phyloP scores from a whole-genome alignment of 257 asterid species.

The Avicennia marina region DNA sequence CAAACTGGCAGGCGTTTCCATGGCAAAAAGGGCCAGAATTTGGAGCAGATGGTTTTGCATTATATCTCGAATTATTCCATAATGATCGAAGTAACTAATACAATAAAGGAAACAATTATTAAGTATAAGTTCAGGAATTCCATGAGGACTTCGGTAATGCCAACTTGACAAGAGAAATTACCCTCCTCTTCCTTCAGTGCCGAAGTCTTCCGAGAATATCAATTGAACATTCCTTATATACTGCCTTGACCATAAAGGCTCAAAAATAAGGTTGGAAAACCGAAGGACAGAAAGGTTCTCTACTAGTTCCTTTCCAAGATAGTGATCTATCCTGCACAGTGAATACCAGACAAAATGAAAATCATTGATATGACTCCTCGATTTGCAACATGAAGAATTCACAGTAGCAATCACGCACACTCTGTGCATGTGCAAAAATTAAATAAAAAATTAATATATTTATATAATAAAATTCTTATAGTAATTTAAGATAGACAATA shows the following conservation, averaged over 20 bases:
- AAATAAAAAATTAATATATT: too few relatives aligned
- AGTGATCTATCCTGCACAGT: conserved; percentile 84
- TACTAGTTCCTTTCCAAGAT: conserved; percentile 96
- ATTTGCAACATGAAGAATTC: too few relatives aligned
- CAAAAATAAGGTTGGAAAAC: conserved; percentile 87
- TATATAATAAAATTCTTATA: too few relatives aligned
- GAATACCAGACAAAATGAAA: not conserved
- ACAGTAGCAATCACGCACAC: too few relatives aligned
- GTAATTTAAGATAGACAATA: too few relatives aligned
- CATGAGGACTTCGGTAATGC: not conserved
- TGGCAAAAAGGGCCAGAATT: conserved; percentile 93
- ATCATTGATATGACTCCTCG: not conserved
- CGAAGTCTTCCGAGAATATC: conserved; percentile 96
- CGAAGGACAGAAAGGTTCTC: conserved; percentile 97
- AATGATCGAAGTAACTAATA: conserved; percentile 82
- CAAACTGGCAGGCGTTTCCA: conserved; percentile 98
- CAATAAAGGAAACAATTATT: conserved; percentile 11
- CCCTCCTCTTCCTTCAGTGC: conserved; percentile 99
- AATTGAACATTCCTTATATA: conserved; percentile 92
- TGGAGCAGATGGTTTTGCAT: conserved; percentile 99
- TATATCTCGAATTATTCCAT: conserved; percentile 92
- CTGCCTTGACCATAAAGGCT: conserved; percentile 96
- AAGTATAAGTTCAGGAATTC: not conserved
- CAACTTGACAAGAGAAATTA: conserved; percentile 29
- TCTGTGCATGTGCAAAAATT: too few relatives aligned